Percentiles rank a stretch among this genome's conserved stretches.
phyloP scores from a whole-genome alignment of 768 basidiomycete species.

The Serpula lacrymans region DNA sequence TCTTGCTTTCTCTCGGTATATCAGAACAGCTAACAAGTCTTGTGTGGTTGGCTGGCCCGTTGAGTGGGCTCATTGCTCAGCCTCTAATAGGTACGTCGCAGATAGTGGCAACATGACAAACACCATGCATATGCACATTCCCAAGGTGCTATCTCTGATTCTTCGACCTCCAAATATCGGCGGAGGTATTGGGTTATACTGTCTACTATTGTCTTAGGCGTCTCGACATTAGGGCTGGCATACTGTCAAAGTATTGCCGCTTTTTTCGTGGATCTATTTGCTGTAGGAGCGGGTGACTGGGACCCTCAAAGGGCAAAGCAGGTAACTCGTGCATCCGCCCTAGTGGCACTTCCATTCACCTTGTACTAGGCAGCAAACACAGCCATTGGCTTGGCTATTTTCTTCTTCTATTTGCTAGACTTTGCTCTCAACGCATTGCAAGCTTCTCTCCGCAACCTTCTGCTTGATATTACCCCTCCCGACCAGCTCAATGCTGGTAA shows the following conservation, averaged over 20 bases:
- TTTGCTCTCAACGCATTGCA: conserved; percentile 97
- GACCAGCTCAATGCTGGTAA: conserved; percentile 91
- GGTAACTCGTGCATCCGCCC: conserved; percentile 32
- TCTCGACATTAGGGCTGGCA: conserved; percentile 77
- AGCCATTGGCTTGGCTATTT: conserved; percentile 82
- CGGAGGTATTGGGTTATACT: conserved; percentile 90
- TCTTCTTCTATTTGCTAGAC: conserved; percentile 91
- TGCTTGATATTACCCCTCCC: conserved; percentile 86
- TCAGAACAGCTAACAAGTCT: conserved; percentile 89
- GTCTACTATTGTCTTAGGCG: conserved; percentile 77
- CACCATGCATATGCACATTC: conserved; percentile 6
- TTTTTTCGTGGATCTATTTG: conserved; percentile 73
- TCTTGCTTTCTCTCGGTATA: conserved; percentile 74
- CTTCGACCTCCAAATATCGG: conserved; percentile 85
- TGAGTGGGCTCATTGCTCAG: conserved; percentile 92
- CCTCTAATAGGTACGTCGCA: conserved; percentile 82
- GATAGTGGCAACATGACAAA: conserved; percentile 2
- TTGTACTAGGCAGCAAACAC: conserved; percentile 53
- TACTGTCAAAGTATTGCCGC: conserved; percentile 75
- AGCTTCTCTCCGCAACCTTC: conserved; percentile 89
- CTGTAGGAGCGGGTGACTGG: conserved; percentile 81
- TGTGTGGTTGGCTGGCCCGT: conserved; percentile 95
- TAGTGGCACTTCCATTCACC: conserved; percentile 1
- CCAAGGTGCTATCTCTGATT: conserved; percentile 91
- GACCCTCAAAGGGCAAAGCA: conserved; percentile 67